Conservation (phyloP, 257 asterid species). For the Cordia subcordata region DNA sequence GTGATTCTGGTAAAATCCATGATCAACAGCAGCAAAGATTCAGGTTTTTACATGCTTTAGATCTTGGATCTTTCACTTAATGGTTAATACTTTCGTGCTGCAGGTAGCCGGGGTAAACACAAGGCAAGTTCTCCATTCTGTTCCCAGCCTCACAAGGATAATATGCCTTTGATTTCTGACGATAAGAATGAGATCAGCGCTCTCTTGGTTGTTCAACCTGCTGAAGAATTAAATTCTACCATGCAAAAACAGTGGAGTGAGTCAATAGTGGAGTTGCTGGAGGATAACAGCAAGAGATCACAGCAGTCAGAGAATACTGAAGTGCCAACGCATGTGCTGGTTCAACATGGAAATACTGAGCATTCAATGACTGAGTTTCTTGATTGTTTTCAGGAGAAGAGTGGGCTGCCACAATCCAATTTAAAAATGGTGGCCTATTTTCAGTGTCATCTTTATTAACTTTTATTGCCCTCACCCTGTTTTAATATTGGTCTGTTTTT, state of each 20-base stretch:
- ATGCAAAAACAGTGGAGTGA: conserved; percentile 26
- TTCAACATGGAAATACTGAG: conserved; percentile 26
- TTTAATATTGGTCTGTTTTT: conserved; percentile 4
- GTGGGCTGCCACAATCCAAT: conserved; percentile 31
- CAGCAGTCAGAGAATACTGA: conserved; percentile 22
- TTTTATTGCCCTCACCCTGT: conserved; percentile 11
- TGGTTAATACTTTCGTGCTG: conserved; percentile 12
- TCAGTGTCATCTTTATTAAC: conserved; percentile 14
- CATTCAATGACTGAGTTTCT: conserved; percentile 69
- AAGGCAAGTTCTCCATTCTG: conserved; percentile 46
- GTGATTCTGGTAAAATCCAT: no score
- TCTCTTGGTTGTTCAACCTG: conserved; percentile 19
- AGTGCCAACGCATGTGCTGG: conserved; percentile 32
- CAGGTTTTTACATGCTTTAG: neutral
- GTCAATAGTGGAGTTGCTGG: conserved; percentile 24
- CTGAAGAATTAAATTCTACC: conserved; percentile 28
- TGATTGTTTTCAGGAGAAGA: conserved; percentile 48
- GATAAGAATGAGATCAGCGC: conserved; percentile 27
- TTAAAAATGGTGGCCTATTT: conserved; percentile 38
- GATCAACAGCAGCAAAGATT: no score
- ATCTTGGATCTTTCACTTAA: conserved; percentile 9
- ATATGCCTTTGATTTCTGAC: conserved; percentile 24
- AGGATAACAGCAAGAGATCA: conserved; percentile 23
- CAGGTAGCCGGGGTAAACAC: conserved; percentile 48
- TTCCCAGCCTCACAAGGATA: conserved; percentile 33